Evolutionary conservation across 805 yeast genomes (phyloP), one percentile per base, ranked within the genome.

Genomic region (Cyberlindnera nakhonratchasimensis): DNA sequence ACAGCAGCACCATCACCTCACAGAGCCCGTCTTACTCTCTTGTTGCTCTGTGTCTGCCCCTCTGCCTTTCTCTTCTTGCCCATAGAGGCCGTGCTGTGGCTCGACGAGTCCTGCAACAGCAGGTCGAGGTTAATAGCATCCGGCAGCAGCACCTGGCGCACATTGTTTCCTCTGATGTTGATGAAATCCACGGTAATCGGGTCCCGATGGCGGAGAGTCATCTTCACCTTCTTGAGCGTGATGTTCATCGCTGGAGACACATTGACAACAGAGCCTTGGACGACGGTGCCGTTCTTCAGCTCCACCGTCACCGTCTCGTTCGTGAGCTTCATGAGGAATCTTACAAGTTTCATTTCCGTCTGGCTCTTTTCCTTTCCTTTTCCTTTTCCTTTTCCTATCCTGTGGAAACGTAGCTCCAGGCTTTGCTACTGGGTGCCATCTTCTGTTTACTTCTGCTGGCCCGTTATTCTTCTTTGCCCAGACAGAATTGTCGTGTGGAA

Each of bases 161-260:
- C 83, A 42, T 86, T 91, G 64, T 82, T 90, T 3, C 98, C 98
- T 56, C 98, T 74, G 24, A 91, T 75, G 54, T 85, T 88, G 55
- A 90, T 82, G 61, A 75, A 85, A 53, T 87, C 95, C 51, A 89
- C 66, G 11, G 75, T 64, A 29, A 79, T 73, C 1, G 95, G 84
- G 41, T 79, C 86, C 42, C 86, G 79, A 58, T 80, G 74, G 42
- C 75, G 77, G 33, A 85, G 73, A 3, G 90, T 80, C 75, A 91
- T 79, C 53, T 82, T 85, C 36, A 86, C 91, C 50, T 84, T 85
- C 54, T 84, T 80, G 47, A 90, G 63, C 5, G 87, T 79, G 34
- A 90, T 80, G 63, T 90, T 90, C 98, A 90, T 90, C 48, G 85
- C 76, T 21, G 96, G 96, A 3, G 96, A 73, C 30, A 93, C 96